Percentiles rank a stretch among this genome's conserved stretches.
These are phyloP conservation scores for Verticillium nubilum DNA, from an alignment of 2,329 filamentous ascomycete genomes.

Conservation along the genomic window DNA sequence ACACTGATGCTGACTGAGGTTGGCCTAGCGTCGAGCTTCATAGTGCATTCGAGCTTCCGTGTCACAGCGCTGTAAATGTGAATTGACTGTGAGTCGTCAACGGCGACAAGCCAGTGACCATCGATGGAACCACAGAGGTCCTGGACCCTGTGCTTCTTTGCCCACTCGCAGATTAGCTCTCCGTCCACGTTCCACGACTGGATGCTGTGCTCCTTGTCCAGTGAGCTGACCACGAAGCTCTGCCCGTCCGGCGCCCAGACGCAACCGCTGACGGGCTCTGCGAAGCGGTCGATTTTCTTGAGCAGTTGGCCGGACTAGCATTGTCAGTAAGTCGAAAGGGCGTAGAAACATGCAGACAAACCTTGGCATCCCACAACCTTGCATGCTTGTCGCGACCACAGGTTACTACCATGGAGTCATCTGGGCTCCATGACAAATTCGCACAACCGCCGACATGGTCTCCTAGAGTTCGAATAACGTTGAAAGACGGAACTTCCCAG, in stretches of 20 bases:
- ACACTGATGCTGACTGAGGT: slow-evolving; percentile 77
- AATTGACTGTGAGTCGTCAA: slow-evolving; percentile 64
- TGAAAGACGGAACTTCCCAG: slow-evolving; percentile 71
- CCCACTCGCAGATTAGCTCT: slow-evolving; percentile 59
- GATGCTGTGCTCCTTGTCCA: slow-evolving; percentile 62
- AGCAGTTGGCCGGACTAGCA: slow-evolving; percentile 57
- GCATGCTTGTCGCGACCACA: slow-evolving; percentile 73
- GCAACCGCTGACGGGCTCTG: slow-evolving; percentile 81
- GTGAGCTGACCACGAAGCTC: slow-evolving; percentile 73
- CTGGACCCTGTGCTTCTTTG: slow-evolving; percentile 68
- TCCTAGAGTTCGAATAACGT: slow-evolving; percentile 54
- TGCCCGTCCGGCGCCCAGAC: slow-evolving; percentile 80
- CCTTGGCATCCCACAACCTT: slow-evolving; percentile 67
- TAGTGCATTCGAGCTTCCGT: slow-evolving; percentile 68
- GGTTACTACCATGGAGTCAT: slow-evolving; percentile 79
- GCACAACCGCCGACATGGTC: slow-evolving; percentile 69
- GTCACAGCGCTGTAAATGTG: slow-evolving; percentile 79
- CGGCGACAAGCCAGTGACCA: slow-evolving; percentile 72
- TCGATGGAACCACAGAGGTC: slow-evolving; percentile 81
- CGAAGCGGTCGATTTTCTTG: slow-evolving; percentile 62
- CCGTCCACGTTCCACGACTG: slow-evolving; percentile 66
- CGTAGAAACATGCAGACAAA: slow-evolving; percentile 31
- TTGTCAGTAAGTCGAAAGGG: not conserved
- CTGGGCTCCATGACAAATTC: slow-evolving; percentile 85
- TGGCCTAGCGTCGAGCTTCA: slow-evolving; percentile 62